Evolutionary conservation across 257 asterid species (phyloP).

Genomic region (Gardenia jasminoides): DNA sequence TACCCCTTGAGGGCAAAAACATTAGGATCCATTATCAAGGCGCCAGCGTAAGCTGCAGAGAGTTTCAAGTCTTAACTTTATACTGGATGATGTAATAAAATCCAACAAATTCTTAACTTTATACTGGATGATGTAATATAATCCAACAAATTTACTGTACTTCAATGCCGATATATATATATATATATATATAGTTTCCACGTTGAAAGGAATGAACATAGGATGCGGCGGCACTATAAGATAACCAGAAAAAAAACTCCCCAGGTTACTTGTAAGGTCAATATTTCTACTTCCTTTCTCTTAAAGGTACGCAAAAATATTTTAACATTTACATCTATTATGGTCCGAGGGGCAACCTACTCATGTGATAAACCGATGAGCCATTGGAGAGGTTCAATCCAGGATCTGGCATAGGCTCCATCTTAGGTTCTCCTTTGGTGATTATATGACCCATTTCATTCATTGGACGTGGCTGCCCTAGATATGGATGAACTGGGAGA

Average conservation of each 20-base stretch:
- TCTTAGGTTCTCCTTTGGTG: constrained; percentile 56
- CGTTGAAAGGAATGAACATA: constrained; percentile 3
- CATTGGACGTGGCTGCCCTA: constrained; percentile 38
- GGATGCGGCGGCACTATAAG: neutral
- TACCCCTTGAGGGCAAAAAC: neutral
- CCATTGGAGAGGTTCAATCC: constrained; percentile 44
- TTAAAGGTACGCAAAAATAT: constrained; percentile 24
- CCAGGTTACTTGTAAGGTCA: constrained; percentile 13
- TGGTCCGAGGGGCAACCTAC: constrained; percentile 64
- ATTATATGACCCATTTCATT: constrained; percentile 42
- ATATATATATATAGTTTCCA: neutral
- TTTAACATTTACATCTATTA: constrained; percentile 46
- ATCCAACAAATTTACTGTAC: neutral
- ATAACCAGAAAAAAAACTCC: neutral
- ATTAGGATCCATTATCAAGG: neutral
- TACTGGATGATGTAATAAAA: neutral
- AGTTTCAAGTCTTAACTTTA: neutral
- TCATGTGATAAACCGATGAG: constrained; percentile 55
- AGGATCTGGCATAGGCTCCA: constrained; percentile 48
- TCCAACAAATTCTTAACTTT: no score
- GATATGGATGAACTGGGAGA: constrained; percentile 38
- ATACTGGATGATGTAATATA: neutral
- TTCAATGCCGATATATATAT: neutral
- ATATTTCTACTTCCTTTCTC: constrained; percentile 19
- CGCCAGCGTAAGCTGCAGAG: neutral